Evolutionary conservation across 345 rosid genomes (phyloP), one percentile per base, ranked within the genome.

Genomic region (Hypericum perforatum): DNA sequence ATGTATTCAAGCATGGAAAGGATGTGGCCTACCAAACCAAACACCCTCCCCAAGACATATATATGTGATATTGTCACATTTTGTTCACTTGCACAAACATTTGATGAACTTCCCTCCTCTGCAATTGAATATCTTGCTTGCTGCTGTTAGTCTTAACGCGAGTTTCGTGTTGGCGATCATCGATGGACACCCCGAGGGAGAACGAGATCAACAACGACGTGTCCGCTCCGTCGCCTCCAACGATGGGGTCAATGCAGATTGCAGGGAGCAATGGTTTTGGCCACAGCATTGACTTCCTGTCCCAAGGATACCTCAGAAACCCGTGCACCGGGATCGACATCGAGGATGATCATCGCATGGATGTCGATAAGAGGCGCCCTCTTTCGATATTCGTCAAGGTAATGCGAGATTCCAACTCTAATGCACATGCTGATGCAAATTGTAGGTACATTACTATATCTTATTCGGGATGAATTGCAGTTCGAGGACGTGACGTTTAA

Each of bases 381-480:
- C 86, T 92, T 66, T 94, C 95, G 39, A 85, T 88, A 37, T 82
- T 80, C 63, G 94, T 92, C 51, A 88, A 84, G 94, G 97, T 85
- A 53, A 15, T 16, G 4, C 2, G 5, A 3, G 11, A 1, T 9
- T 11, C n/a, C n/a, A n/a, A 51, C 4, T 8, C 5, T 11, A 12
- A 45, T 45, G 16, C n/a, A 12, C 0, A 45, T 10, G 14, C n/a
- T 13, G 32, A 32, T 50, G 53, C 36, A 32, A 58, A 7, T 3
- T 10, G 11, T 7, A 9, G 5, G 7, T 1, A 11, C 12, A 49
- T 16, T 6, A 43, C 22, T 29, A 7, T 44, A 29, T 42, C 1
- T 37, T 8, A 7, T 13, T 46, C 2, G 5, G 16, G 11, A 22
- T 38, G 13, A 6, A 5, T 12, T 75, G 68, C 71, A 92, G 98